Evolutionary conservation across 176 grass and related monocot genomes (phyloP), one percentile per base, ranked within the genome.

Genomic region (Paspalum notatum): DNA sequence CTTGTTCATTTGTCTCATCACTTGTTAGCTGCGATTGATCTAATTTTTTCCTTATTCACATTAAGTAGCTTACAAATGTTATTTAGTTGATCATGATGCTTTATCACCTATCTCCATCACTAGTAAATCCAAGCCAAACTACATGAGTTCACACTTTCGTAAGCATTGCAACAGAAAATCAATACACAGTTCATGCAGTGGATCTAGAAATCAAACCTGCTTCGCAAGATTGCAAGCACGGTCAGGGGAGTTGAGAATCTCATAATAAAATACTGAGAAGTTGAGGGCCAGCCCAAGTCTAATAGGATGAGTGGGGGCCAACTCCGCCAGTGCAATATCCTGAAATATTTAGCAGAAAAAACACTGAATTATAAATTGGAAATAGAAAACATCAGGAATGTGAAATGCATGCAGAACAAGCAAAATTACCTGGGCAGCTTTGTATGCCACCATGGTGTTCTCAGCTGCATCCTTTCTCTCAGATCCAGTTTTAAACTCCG

Each of bases 361-460:
- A 65, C 43, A 21, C 4, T 6, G 1, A 51, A 49, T 52, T 17
- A 49, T 40, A 8, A 51, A 22, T 22, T n/a, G 12, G 10, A 48
- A 41, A 60, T 48, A 77, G 39, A 47, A 50, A 65, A 62, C 32
- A 22, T 70, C 11, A 84, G 4, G 27, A 53, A n/a, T 12, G 3
- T 38, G 25, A 75, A 75, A 80, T 45, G n/a, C 7, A 80, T 45
- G n/a, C 7, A 44, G 25, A 37, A 46, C 18, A 76, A 49, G 47
- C 8, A 81, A 81, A 89, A 62, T 58, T 16, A 85, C 70, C 82
- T 89, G 82, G 67, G 82, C 76, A 60, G 76, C 87, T 84, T 80
- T 85, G 70, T 89, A 85, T 76, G 87, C 82, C 24, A 89, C 70
- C 87, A 85, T 89, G 24, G 87, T 81, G 32, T 89, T 85, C 70